A percentile compares a stretch with the other conserved stretches of the same genome.
These are phyloP conservation scores for Plasmodium inui DNA, from an alignment of 169 alveolate genomes.

Conservation along the genomic window DNA sequence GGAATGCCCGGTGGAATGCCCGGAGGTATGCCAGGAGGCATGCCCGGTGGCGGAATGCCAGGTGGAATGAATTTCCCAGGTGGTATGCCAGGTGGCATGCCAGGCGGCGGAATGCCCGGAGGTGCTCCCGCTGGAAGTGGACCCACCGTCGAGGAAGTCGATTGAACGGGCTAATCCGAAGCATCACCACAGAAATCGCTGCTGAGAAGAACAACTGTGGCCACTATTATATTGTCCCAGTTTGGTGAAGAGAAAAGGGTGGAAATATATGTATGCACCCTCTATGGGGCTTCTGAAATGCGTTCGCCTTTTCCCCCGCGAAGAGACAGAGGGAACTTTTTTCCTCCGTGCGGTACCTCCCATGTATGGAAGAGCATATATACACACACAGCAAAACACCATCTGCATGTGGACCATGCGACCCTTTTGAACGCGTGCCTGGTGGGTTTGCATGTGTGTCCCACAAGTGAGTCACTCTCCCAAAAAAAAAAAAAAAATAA, in stretches of 20 bases:
- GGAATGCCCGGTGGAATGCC: constrained; percentile 94
- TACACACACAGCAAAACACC: neutral
- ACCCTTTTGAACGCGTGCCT: neutral
- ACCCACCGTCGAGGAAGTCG: constrained; percentile 95
- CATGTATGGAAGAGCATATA: neutral
- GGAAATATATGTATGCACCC: neutral
- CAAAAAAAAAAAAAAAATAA: neutral
- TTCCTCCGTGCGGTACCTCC: neutral
- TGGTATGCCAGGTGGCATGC: constrained; percentile 92
- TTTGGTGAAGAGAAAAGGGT: neutral
- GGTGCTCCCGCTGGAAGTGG: constrained; percentile 86
- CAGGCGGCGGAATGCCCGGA: constrained; percentile 85
- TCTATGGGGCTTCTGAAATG: neutral
- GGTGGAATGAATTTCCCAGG: constrained; percentile 91
- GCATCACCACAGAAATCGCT: neutral
- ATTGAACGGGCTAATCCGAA: constrained; percentile 75
- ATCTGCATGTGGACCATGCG: neutral
- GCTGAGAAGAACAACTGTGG: neutral
- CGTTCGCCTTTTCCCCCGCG: neutral
- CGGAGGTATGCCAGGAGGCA: constrained; percentile 91
- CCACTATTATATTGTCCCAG: neutral
- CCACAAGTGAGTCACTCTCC: neutral
- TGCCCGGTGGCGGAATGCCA: constrained; percentile 94
- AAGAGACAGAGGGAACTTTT: no score
- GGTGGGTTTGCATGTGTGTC: neutral